Evolutionary conservation across 768 basidiomycete genomes (phyloP).

Genomic region (Ephemerocybe angulata): DNA sequence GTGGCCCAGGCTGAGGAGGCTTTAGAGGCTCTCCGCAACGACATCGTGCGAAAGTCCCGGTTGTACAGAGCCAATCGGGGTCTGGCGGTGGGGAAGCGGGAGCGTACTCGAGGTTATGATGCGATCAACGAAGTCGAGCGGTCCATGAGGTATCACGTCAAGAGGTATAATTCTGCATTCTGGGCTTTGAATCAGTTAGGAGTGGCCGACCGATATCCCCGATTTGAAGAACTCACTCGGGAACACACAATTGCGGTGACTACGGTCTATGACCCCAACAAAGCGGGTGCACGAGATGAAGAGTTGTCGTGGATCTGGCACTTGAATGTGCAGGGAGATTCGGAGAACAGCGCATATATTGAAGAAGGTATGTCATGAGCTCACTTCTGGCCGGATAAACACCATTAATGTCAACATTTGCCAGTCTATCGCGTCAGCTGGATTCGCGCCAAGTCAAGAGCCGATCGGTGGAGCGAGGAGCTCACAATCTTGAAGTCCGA

Average conservation of each 20-base stretch:
- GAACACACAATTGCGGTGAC: background rate
- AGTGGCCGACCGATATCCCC: background rate
- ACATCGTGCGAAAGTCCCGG: background rate
- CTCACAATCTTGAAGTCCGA: too few species aligned
- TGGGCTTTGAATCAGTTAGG: background rate
- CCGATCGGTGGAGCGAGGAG: too few species aligned
- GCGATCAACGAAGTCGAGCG: background rate
- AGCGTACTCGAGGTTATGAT: background rate
- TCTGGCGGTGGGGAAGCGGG: background rate
- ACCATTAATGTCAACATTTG: too few species aligned
- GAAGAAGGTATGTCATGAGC: too few species aligned
- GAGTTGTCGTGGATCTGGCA: background rate
- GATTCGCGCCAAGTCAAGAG: too few species aligned
- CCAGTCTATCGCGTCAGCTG: too few species aligned
- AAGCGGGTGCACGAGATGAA: background rate
- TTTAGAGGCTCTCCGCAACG: background rate
- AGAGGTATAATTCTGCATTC: background rate
- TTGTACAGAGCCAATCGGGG: background rate
- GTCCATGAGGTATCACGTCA: background rate
- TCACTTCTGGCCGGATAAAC: too few species aligned
- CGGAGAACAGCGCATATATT: too few species aligned
- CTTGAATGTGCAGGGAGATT: too few species aligned
- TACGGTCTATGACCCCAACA: background rate
- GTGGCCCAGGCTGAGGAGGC: background rate
- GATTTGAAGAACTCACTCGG: background rate